A percentile compares a stretch with the other conserved stretches of the same genome.
phyloP scores from a whole-genome alignment of 1,284 basidiomycete species.

The Wallemia hederae region DNA sequence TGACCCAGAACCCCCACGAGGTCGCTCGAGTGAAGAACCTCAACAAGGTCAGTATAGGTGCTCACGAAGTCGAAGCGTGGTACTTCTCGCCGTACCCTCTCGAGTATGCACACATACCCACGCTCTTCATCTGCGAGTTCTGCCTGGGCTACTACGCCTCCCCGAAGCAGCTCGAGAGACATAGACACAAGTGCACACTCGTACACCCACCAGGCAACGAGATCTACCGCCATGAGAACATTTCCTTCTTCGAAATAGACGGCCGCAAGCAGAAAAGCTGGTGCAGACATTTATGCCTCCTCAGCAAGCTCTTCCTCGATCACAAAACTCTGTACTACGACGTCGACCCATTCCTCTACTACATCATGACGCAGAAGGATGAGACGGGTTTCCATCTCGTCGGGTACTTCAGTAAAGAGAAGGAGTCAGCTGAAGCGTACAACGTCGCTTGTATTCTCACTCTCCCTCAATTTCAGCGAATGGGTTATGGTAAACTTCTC shows the following conservation, averaged over 20 bases:
- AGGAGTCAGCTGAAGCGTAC: constrained; percentile 90
- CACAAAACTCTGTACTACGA: constrained; percentile 99
- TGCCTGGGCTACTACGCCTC: constrained; percentile 74
- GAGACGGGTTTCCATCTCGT: constrained; percentile 74
- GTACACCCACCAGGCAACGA: constrained; percentile 96
- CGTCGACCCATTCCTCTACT: constrained; percentile 97
- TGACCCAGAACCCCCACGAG: constrained; percentile 96
- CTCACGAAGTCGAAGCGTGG: constrained; percentile 91
- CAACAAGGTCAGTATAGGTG: constrained; percentile 84
- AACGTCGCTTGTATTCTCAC: constrained; percentile 98
- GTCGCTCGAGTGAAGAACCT: constrained; percentile 94
- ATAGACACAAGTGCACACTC: constrained; percentile 70
- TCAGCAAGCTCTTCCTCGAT: constrained; percentile 95
- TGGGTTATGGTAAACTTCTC: constrained; percentile 75
- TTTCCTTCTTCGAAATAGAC: constrained; percentile 96
- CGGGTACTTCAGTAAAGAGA: constrained; percentile 98
- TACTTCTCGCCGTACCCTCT: constrained; percentile 97
- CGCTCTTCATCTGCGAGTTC: constrained; percentile 95
- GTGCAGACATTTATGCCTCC: constrained; percentile 85
- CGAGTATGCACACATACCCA: constrained; percentile 82
- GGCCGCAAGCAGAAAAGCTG: constrained; percentile 83
- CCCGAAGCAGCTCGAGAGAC: constrained; percentile 58
- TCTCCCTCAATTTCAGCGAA: constrained; percentile 84
- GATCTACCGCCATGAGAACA: constrained; percentile 86
- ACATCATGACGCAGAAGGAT: constrained; percentile 86